Evolutionary conservation across 2,329 filamentous ascomycete genomes (phyloP), one percentile per base, ranked within the genome.

Genomic region (Ophiostoma sp.): DNA sequence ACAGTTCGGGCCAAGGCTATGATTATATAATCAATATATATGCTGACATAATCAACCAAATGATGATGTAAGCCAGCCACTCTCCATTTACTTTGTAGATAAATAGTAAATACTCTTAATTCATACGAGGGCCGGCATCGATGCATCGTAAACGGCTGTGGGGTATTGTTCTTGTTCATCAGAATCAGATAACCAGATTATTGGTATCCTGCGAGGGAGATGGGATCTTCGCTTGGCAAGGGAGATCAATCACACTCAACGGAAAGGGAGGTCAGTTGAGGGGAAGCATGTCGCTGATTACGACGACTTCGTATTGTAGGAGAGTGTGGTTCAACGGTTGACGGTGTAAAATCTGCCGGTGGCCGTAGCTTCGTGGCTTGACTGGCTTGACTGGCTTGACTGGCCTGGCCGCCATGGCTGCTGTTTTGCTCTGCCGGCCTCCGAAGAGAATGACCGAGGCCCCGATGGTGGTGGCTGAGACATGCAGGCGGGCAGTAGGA

Each of bases 391-490:
- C 27, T 15, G 39, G 39, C 39, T 13, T 48, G n/a, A 4, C 17
- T 20, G 20, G 17, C 44, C 44, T 48, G 17, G 44, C 17, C 5
- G 44, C 52, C 52, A 27, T 27, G 52, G 52, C 23, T 57, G 52
- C 13, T 57, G 52, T 57, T n/a, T 57, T 27, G 52, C 52, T 27
- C 23, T 57, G 52, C 52, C 52, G 52, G 52, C 4, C 52, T 23
- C 52, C 52, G 52, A 57, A 57, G 11, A 57, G n/a, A 57, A 57
- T n/a, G 52, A 57, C 52, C 52, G 52, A 57, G 52, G 52, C n/a
- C 11, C 23, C 52, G n/a, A 27, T 57, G 52, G 52, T 27, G 52
- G 52, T 57, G 52, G 52, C 52, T 27, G n/a, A 57, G 52, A 57
- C 52, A 57, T 57, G 23, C 52, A 57, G 27, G 52, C 7, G n/a